Evolutionary conservation across 805 yeast species (phyloP).

Genomic region (Myxozyma neglecta): DNA sequence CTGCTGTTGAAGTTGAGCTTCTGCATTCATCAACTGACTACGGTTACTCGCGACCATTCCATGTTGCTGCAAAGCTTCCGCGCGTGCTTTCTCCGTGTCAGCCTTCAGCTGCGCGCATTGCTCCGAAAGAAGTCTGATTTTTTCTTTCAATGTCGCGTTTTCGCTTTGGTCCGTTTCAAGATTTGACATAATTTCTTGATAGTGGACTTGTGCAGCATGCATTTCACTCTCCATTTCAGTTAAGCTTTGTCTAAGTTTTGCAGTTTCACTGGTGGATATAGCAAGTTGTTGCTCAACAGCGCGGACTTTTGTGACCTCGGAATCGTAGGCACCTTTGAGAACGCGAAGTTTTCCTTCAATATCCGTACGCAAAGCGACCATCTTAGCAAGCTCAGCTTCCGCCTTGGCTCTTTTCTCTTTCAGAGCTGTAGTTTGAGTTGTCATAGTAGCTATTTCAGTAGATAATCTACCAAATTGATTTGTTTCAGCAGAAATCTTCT

Average conservation of each 20-base stretch:
- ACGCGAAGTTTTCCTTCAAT: slow-evolving; percentile 69
- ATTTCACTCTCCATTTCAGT: slow-evolving; percentile 76
- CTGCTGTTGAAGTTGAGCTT: slow-evolving; percentile 50
- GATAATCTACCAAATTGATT: slow-evolving; percentile 84
- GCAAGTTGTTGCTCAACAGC: slow-evolving; percentile 64
- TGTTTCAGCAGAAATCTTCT: slow-evolving; percentile 72
- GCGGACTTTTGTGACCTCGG: slow-evolving; percentile 73
- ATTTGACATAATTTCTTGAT: slow-evolving; percentile 58
- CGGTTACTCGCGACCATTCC: slow-evolving; percentile 64
- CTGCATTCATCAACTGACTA: slow-evolving; percentile 67
- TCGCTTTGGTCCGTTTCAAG: slow-evolving; percentile 69
- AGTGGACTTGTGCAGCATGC: slow-evolving; percentile 65
- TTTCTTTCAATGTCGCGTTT: slow-evolving; percentile 65
- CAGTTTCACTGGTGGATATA: slow-evolving; percentile 65
- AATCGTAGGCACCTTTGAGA: slow-evolving; percentile 70
- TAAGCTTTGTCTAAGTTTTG: slow-evolving; percentile 66
- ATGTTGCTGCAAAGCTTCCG: slow-evolving; percentile 60
- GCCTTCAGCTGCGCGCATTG: slow-evolving; percentile 61
- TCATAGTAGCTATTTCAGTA: slow-evolving; percentile 76
- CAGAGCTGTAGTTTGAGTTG: slow-evolving; percentile 68
- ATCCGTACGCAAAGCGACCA: slow-evolving; percentile 64
- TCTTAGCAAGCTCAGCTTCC: slow-evolving; percentile 70
- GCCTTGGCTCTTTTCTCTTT: slow-evolving; percentile 72
- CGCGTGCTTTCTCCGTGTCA: slow-evolving; percentile 53
- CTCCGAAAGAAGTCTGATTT: slow-evolving; percentile 63